Percentiles rank a stretch among this genome's conserved stretches.
Evolutionary conservation across 208 protist species (phyloP).

Genomic region (Acanthamoeba lenticulata): DNA sequence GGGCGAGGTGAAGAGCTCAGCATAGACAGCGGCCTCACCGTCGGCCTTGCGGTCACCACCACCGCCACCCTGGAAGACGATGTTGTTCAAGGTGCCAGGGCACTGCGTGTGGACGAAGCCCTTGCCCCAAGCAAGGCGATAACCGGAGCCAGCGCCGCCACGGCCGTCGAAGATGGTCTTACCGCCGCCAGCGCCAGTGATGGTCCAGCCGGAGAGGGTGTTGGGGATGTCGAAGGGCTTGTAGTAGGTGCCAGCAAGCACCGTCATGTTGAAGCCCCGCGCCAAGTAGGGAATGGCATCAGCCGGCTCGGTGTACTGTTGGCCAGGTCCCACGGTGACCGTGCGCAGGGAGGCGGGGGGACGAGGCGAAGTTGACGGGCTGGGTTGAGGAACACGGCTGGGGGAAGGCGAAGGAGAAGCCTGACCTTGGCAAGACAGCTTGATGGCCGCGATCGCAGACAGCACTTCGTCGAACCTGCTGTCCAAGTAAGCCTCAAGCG

Average conservation of each 20-base stretch:
- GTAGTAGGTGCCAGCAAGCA: background rate
- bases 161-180: background rate
- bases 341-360: background rate
- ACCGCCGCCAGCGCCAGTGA: background rate
- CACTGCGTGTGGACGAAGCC: background rate
- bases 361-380: background rate
- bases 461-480: background rate
- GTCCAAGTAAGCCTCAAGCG: background rate
- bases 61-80: background rate
- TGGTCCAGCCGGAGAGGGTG: background rate
- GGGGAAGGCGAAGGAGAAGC: background rate
- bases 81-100: background rate
- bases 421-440: background rate
- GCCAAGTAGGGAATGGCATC: background rate
- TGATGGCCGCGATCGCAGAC: background rate
- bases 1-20: background rate
- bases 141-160: background rate
- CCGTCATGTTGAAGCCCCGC: background rate
- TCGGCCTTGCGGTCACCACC: background rate
- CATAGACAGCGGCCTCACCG: no score
- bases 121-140: background rate
- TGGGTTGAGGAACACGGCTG: background rate
- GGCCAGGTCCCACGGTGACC: background rate
- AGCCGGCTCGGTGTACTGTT: background rate
- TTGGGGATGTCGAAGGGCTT: background rate